phyloP scores from a whole-genome alignment of 2,329 filamentous ascomycete species.

The Fonsecaea nubica region DNA sequence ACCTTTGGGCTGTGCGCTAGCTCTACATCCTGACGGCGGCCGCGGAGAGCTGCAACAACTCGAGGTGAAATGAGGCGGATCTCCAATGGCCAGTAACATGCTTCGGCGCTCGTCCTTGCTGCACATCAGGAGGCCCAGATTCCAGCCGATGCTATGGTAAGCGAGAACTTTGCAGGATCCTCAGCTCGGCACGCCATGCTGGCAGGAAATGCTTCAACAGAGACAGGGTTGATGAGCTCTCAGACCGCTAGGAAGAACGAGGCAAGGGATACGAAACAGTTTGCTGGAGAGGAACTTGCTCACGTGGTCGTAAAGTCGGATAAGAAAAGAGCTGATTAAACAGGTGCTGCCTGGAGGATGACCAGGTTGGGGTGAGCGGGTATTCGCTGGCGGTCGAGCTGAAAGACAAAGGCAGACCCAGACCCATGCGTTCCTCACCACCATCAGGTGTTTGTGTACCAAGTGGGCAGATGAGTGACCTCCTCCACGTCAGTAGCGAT shows the following conservation, averaged over 20 bases:
- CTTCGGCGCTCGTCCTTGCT: background rate
- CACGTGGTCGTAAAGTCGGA: background rate
- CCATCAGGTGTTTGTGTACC: background rate
- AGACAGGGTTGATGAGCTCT: background rate
- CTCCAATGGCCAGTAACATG: conserved; percentile 3
- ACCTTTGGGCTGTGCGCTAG: conserved; percentile 1
- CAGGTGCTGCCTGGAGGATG: background rate
- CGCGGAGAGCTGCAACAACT: background rate
- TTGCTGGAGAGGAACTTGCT: background rate
- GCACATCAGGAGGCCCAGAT: background rate
- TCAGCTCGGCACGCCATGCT: conserved; percentile 2
- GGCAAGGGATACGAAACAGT: background rate
- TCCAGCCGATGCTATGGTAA: background rate
- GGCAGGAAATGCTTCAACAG: background rate
- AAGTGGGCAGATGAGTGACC: background rate
- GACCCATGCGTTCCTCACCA: background rate
- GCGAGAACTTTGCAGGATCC: conserved; percentile 7
- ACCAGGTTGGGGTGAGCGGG: background rate
- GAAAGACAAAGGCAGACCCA: background rate
- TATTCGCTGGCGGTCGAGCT: background rate
- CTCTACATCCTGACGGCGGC: background rate
- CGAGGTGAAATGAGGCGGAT: conserved; percentile 13
- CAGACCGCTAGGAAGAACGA: background rate
- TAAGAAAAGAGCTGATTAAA: background rate
- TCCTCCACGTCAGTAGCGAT: background rate